Percentiles rank a stretch among this genome's conserved stretches.
Evolutionary conservation across 352 stramenopile genomes (phyloP).

Genomic region (Phytophthora uliginosa): DNA sequence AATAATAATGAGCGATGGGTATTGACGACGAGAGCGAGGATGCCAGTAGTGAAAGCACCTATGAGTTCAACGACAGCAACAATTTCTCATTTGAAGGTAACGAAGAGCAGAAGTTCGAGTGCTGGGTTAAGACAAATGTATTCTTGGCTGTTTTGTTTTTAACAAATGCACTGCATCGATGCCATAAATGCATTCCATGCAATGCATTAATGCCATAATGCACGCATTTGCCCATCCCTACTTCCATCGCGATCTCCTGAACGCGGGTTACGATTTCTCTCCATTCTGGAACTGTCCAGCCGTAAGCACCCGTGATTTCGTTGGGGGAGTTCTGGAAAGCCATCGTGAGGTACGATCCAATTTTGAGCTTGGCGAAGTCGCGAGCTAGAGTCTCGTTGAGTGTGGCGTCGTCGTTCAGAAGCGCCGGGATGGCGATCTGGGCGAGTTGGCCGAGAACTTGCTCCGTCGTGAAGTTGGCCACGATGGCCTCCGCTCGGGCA

Average conservation of each 20-base stretch:
- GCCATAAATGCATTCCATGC: no score
- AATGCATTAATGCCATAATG: no score
- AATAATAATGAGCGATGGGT: no score
- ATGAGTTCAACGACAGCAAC: no score
- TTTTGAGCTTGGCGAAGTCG: slow-evolving; percentile 68
- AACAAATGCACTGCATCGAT: no score
- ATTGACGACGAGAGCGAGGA: no score
- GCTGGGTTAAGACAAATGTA: no score
- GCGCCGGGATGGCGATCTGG: slow-evolving; percentile 79
- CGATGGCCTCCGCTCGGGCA: slow-evolving; percentile 12
- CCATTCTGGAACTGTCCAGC: slow-evolving; percentile 50
- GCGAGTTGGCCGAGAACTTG: slow-evolving; percentile 85
- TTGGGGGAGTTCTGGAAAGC: slow-evolving; percentile 24
- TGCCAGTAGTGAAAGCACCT: no score
- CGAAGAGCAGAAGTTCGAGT: no score
- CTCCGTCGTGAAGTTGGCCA: slow-evolving; percentile 11
- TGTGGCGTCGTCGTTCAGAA: slow-evolving; percentile 57
- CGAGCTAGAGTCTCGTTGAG: slow-evolving; percentile 61
- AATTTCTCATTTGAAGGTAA: no score
- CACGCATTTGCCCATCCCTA: no score
- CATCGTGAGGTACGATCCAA: slow-evolving; percentile 87
- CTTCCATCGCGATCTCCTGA: slow-evolving; percentile 72
- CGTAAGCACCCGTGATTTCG: slow-evolving; percentile 2
- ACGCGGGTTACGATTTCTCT: slow-evolving; percentile 65
- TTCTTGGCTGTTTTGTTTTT: no score